Percentiles rank a stretch among this genome's conserved stretches.
phyloP scores from a whole-genome alignment of 345 rosid genomes.

The Noccaea caerulescens region DNA sequence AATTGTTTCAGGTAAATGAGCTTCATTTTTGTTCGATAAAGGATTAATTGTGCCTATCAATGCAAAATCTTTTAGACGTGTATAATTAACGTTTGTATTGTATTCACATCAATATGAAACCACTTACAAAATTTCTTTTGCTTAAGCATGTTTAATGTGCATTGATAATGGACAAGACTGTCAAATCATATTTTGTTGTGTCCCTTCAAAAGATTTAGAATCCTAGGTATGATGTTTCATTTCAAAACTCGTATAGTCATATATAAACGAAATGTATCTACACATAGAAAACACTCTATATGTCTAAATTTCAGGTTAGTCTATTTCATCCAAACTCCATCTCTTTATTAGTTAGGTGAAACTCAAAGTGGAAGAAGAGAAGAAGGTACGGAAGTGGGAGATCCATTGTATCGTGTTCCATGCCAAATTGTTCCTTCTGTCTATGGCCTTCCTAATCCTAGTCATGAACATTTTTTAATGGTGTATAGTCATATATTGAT shows the following conservation, averaged over 20 bases:
- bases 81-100: too few species aligned
- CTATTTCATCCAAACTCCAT: background rate
- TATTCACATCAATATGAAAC: too few species aligned
- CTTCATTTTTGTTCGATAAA: background rate
- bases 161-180: too few species aligned
- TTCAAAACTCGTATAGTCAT: background rate
- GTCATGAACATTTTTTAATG: conserved; percentile 11
- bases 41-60: too few species aligned
- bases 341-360: conserved; percentile 22
- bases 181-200: too few species aligned
- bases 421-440: conserved; percentile 37
- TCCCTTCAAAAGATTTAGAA: too few species aligned
- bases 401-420: conserved; percentile 34
- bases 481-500: conserved; percentile 6
- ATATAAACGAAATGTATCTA: background rate
- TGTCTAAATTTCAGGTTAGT: background rate
- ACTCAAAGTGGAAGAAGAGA: conserved; percentile 32
- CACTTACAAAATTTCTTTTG: too few species aligned
- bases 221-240: too few species aligned
- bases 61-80: too few species aligned
- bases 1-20: background rate
- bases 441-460: conserved; percentile 1
- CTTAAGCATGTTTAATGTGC: too few species aligned
- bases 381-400: conserved; percentile 35
- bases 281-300: background rate